Evolutionary conservation across 2,329 filamentous ascomycete species (phyloP), one percentile per base, ranked within the genome.

Genomic region (Xenoacremonium recifei): DNA sequence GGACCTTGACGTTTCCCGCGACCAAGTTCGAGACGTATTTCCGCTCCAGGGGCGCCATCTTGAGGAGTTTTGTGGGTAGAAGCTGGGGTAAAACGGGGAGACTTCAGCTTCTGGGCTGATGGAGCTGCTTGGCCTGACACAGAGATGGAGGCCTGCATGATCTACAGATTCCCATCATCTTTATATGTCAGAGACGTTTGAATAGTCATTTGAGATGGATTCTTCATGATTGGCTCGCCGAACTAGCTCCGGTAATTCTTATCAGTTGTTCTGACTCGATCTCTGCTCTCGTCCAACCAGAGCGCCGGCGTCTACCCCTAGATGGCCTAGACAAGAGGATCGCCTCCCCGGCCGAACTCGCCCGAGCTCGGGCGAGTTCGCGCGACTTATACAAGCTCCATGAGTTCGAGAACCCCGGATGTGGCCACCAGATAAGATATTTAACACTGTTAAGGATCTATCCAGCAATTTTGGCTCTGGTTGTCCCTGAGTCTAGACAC

Each of bases 11-110:
- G 27, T 46, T 36, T 13, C 25, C 18, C 10, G 46, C 37, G 21
- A 49, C 37, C 30, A 49, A 7, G 13, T 35, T 43, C 1, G 43
- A 49, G 23, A 49, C 46, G 30, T 49, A 40, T 10, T 47, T 47
- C 4, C 43, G 37, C 27, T 38, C 37, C 9, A 48, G 43, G 9
- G 25, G 7, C n/a, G 34, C 37, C 42, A 45, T 45, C 3, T 12
- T 30, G 19, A 6, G 15, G 18, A 7, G 16, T 34, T 35, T 16
- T 19, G n/a, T n/a, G 6, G 4, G 27, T 21, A 39, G 23, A 13
- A 27, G 7, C 23, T 27, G 13, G 23, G 23, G 13, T 27, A 27
- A 9, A 27, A 27, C 23, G 2, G 13, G 18, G 32, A 20, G 20
- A 25, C 5, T n/a, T n/a, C n/a, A n/a, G n/a, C n/a, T n/a, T n/a